These are phyloP conservation scores for Botryotinia convoluta DNA, from an alignment of 2,329 filamentous ascomycete species.

Conservation along the genomic window DNA sequence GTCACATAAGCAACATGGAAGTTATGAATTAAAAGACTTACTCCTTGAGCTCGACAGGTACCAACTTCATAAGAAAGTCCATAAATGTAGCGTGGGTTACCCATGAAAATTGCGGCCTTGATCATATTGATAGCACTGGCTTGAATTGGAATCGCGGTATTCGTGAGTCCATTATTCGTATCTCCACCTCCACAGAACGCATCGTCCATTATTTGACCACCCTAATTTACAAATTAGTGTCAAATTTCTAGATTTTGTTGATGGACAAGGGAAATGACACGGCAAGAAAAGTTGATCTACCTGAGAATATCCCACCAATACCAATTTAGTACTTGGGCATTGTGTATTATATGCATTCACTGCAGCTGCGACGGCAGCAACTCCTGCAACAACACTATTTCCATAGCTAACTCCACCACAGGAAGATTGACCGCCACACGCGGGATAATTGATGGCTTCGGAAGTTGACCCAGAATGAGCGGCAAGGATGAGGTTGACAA, in stretches of 20 bases:
- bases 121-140: constrained; percentile 52
- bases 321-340: constrained; percentile 57
- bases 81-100: constrained; percentile 55
- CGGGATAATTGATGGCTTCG: constrained; percentile 58
- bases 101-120: constrained; percentile 64
- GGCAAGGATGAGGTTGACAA: constrained; percentile 50
- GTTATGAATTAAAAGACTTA: constrained; percentile 43
- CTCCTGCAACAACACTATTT: constrained; percentile 56
- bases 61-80: constrained; percentile 60
- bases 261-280: neutral
- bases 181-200: constrained; percentile 58
- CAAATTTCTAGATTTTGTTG: constrained; percentile 5
- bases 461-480: constrained; percentile 51
- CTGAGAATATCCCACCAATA: constrained; percentile 63
- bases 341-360: constrained; percentile 57
- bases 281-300: constrained; percentile 37
- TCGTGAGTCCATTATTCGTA: constrained; percentile 45
- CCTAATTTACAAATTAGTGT: constrained; percentile 40
- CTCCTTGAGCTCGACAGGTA: constrained; percentile 56
- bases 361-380: constrained; percentile 55
- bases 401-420: constrained; percentile 61
- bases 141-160: constrained; percentile 45
- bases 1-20: neutral
- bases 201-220: constrained; percentile 62
- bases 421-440: constrained; percentile 57